Base-by-base conservation (phyloP, 2,329 filamentous ascomycete genomes). In the Beauveria australis region DNA sequence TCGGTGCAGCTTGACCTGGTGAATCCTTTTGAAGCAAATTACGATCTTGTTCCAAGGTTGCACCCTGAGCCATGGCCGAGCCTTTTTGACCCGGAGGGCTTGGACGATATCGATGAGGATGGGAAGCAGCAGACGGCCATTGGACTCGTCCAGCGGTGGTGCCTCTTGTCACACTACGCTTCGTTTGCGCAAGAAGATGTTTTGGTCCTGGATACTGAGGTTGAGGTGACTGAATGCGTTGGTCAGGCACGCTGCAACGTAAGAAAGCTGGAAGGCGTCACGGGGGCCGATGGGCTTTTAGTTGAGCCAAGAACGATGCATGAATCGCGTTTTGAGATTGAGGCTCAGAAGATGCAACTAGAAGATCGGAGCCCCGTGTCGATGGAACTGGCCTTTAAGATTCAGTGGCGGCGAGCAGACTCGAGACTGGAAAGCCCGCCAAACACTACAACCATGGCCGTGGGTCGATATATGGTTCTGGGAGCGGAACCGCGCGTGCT, bases 21-120 rank as follows among this genome's bases (percentile, higher is more conserved):
- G 59, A 87, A 86, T 54, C 91, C 93, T 0, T 97, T 99, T 67
- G 92, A 96, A 74, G 90, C 92, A 18, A 94, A 89, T 68, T 97
- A 96, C 72, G 91, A 95, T 64, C 85, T 97, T 63, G 81, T 87
- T 14, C 92, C 94, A 12, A 83, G 89, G 10, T 78, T 96, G 3
- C 89, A 97, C 71, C 73, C 81, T 0, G 87, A 89, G 53, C 79
- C 85, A 2, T 99, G 94, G 93, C 92, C 94, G 1, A 92, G 88
- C 70, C 86, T 95, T 67, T 99, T 97, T 72, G 81, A 86, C 57
- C 77, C 82, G 19, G 81, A 85, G 24, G 76, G 75, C 16, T 67
- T 83, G 3, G 71, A 73, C 24, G 71, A 74, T 8, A 63, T 65
- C 1, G 64, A 66, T 6, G 73, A 75, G 30, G 72, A 75, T 12